Evolutionary conservation across 2,329 filamentous ascomycete genomes (phyloP), one percentile per base, ranked within the genome.

Genomic region (Lachnellula arida): DNA sequence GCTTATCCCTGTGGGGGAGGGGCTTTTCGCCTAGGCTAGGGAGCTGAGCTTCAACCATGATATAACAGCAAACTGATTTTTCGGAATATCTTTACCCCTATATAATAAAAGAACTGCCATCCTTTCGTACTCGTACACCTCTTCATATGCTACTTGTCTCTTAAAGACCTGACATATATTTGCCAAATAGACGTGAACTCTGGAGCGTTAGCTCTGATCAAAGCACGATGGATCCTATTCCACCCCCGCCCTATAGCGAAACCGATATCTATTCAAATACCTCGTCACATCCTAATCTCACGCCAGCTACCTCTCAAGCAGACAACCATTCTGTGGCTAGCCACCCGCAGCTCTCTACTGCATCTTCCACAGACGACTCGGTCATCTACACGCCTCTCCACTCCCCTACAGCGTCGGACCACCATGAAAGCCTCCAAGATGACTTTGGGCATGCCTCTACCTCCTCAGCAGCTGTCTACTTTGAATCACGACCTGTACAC

Each of bases 161-260:
- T 8, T 32, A 11, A 32, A 32, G 9, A 32, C 28, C 28, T 11
- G 28, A 11, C 28, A 32, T 32, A 32, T 32, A 32, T 32, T 32
- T 28, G 28, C 28, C 28, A 11, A 9, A 32, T 11, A 32, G 28
- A 32, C 8, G 8, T 11, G 28, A 11, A 32, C 17, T 9, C 8
- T 17, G 15, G 37, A 40, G 37, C 15, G 0, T 32, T 17, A 17
- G 37, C 37, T 40, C 15, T 17, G 37, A 40, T 17, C 37, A 40
- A 17, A 15, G 14, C 37, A 40, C 51, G 43, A 48, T 50, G 44
- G 54, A 74, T 54, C 73, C 78, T 56, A 65, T 69, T 7, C 78
- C 80, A 19, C 81, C 80, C 43, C 80, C 80, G 4, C 81, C 81
- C 5, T 84, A 84, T 63, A 76, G 76, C 40, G 80, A 81, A 67